Evolutionary conservation across 805 yeast species (phyloP), one percentile per base, ranked within the genome.

Genomic region (Ogataea kodamae): DNA sequence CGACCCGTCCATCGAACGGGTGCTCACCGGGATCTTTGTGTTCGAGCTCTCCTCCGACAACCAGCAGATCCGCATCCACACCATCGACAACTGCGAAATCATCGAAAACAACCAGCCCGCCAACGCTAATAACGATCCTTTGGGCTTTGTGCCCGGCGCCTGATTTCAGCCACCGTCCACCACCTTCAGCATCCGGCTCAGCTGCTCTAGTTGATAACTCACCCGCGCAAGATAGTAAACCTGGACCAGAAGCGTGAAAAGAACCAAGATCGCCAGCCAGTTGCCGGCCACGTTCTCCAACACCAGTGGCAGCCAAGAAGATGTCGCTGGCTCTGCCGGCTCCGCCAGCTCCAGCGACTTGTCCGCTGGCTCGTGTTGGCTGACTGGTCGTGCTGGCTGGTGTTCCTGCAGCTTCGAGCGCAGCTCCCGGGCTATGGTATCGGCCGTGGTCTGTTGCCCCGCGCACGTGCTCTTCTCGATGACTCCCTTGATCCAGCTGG

Each of bases 401-500:
- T 39, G 27, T 22, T 44, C 40, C 14, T 52, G 45, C 10, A 54
- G 30, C 9, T 42, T 34, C 14, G 42, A 38, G 15, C 34, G 37
- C 21, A 59, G 28, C 32, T 55, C 57, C 9, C 31, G 40, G 25
- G 55, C 45, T 12, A 78, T 52, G 22, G 62, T 64, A 4, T 51
- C 61, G 0, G 83, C 73, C 3, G 78, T 79, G 5, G 74, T 70
- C 28, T 69, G 65, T 56, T 88, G 97, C 0, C 98, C 98, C 20
- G 78, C 75, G 28, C 69, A 63, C 9, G 95, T 80, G 37, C 89
- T 89, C 43, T 78, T 81, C 54, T 92, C 97, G 42, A 92, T 82
- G 35, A 95, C 78, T 9, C 83, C 72, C 55, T 87, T 89, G 50
- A 92, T 75, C 97, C 97, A 92, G 40, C 95, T 82, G 33, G 81